Evolutionary conservation across 2,329 filamentous ascomycete genomes (phyloP).

Genomic region (Teratosphaeria pseudoeucalypti): DNA sequence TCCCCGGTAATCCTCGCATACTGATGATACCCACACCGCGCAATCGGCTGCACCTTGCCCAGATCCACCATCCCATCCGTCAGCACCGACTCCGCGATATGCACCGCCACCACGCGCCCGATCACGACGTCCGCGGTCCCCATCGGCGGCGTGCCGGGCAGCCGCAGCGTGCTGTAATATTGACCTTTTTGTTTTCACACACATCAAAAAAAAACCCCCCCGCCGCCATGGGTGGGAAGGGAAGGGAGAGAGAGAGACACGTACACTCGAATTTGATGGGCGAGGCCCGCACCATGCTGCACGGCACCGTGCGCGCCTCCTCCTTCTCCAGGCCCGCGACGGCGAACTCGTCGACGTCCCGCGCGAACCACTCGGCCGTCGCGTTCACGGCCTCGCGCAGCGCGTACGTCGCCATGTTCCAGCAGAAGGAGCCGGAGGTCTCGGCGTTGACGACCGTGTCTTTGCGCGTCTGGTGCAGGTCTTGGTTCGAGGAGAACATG

Average conservation of each 20-base stretch:
- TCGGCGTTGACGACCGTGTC: conserved; percentile 50
- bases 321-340: conserved; percentile 41
- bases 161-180: conserved; percentile 43
- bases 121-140: conserved; percentile 49
- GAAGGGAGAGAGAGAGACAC: not conserved
- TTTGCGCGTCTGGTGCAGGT: conserved; percentile 36
- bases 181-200: conserved; percentile 10
- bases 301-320: conserved; percentile 28
- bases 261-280: conserved; percentile 51
- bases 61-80: conserved; percentile 48
- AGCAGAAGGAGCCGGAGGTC: conserved; percentile 45
- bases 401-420: conserved; percentile 49
- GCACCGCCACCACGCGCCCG: conserved; percentile 46
- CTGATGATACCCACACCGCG: conserved; percentile 50
- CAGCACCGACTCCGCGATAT: conserved; percentile 46
- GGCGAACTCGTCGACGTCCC: conserved; percentile 46
- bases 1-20: conserved; percentile 44
- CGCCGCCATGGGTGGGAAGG: not conserved
- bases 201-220: too few relatives aligned
- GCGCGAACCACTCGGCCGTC: conserved; percentile 41
- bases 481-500: conserved; percentile 52
- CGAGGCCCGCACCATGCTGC: conserved; percentile 45
- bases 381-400: conserved; percentile 47
- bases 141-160: conserved; percentile 49
- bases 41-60: conserved; percentile 48